Percentiles rank a stretch among this genome's conserved stretches.
These are phyloP conservation scores for Austroboletus eburneus DNA, from an alignment of 768 basidiomycete species.

Conservation along the genomic window DNA sequence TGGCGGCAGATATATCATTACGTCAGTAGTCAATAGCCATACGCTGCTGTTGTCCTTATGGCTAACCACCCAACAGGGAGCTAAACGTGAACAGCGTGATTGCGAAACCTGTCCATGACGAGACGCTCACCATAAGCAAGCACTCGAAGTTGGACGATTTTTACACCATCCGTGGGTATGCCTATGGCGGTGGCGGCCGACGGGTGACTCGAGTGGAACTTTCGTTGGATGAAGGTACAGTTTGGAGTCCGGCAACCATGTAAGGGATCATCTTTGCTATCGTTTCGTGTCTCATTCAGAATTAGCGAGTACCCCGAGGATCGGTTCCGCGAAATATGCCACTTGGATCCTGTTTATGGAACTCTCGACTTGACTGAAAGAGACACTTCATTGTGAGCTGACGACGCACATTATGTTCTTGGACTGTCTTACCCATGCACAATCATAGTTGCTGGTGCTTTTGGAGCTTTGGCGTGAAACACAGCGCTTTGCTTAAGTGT, in stretches of 20 bases:
- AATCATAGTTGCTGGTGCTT: conserved; percentile 51
- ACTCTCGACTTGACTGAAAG: conserved; percentile 43
- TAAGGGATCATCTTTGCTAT: conserved; percentile 3
- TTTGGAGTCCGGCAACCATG: conserved; percentile 46
- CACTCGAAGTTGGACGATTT: background rate
- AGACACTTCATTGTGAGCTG: conserved; percentile 45
- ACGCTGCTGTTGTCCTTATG: background rate
- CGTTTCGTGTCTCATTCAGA: conserved; percentile 2
- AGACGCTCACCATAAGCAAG: conserved; percentile 29
- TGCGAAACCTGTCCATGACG: conserved; percentile 52
- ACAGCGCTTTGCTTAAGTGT: conserved; percentile 33
- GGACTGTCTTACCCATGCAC: background rate
- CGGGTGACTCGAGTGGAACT: conserved; percentile 56
- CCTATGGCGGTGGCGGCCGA: conserved; percentile 58
- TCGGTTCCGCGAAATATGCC: conserved; percentile 36
- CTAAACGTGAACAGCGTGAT: conserved; percentile 59
- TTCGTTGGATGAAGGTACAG: conserved; percentile 48
- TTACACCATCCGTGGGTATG: conserved; percentile 52
- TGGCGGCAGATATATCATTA: conserved; percentile 30
- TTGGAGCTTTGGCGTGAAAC: conserved; percentile 42
- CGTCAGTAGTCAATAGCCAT: conserved; percentile 20
- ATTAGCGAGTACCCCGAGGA: conserved; percentile 47
- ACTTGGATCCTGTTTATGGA: conserved; percentile 43
- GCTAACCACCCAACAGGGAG: conserved; percentile 40
- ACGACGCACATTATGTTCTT: background rate